Base-by-base conservation (phyloP, 164 flowering plant genomes). In the Liriodendron chinense region DNA sequence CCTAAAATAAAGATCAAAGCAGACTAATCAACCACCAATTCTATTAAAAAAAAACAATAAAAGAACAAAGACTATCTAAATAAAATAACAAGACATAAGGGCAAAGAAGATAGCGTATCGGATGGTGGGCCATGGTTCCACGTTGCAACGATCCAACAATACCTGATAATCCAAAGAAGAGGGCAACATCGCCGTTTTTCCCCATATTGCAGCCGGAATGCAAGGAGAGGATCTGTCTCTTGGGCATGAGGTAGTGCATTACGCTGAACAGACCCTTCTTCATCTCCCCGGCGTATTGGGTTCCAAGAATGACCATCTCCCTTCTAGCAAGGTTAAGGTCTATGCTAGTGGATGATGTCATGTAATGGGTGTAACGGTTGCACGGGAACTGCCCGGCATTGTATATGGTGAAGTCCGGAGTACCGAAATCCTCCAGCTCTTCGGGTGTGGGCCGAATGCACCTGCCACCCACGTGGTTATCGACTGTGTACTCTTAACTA, bases 121-220 rank as follows among this genome's bases (percentile, higher is more conserved):
- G 70, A 24, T 26, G 69, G 74, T 14, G 28, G 63, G 22, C n/a
- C 18, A 4, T 18, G 69, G 72, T 21, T 69, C 79, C 72, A 72
- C 75, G 34, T 70, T 59, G 50, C 43, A 34, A 34, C 49, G 66
- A 34, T 74, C 82, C 76, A 34, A 82, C 86, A 78, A 72, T 88
- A 93, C 99, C 99, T 83, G 99, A 96, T 69, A 96, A 78, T 56
- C 99, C 99, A 85, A 96, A 96, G 92, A 96, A 96, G 86, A 96
- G 98, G 79, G 99, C 98, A 64, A 94, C 98, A 81, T 96, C 98
- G 73, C 98, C 98, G 72, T 84, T 88, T 84, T 96, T 96, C 24
- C 98, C 99, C 96, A 96, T 87, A 83, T 96, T 96, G 94, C 97
- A 94, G 70, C 99, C 99, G 72, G 99, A 96, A 76, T 96, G 99